These are phyloP conservation scores for Houttuynia cordata DNA, from an alignment of 164 flowering plant species.

Conservation along the genomic window DNA sequence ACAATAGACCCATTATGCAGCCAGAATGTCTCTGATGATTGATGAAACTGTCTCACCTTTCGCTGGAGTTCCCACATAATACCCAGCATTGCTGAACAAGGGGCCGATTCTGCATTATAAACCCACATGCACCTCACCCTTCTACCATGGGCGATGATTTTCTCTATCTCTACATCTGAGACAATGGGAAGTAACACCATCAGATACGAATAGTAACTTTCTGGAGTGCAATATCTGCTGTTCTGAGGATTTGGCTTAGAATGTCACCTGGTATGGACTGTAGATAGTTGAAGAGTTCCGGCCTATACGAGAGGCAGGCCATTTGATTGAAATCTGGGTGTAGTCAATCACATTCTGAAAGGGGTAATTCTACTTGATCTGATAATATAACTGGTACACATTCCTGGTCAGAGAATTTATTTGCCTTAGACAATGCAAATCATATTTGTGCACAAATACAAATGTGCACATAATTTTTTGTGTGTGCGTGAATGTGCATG, in stretches of 20 bases:
- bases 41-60: constrained; percentile 78
- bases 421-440: neutral
- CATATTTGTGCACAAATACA: neutral
- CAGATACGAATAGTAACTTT: neutral
- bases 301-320: constrained; percentile 76
- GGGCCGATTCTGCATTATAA: constrained; percentile 53
- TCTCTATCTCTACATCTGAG: constrained; percentile 60
- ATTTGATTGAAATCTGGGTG: constrained; percentile 75
- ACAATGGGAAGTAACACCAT: neutral
- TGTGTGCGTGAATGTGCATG: neutral
- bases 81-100: constrained; percentile 71
- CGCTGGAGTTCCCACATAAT: constrained; percentile 91
- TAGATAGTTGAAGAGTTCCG: constrained; percentile 63
- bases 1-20: constrained; percentile 72
- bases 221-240: neutral
- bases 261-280: constrained; percentile 72
- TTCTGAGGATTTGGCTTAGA: neutral
- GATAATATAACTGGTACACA: constrained; percentile 91
- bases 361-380: constrained; percentile 79
- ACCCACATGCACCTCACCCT: constrained; percentile 70
- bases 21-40: constrained; percentile 93
- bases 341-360: constrained; percentile 86
- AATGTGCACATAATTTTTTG: neutral
- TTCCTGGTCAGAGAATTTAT: constrained; percentile 40
- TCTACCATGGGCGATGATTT: constrained; percentile 61